Evolutionary conservation across 73 alveolate species (phyloP), one percentile per base, ranked within the genome.

Genomic region (Paraurostyla sp.): DNA sequence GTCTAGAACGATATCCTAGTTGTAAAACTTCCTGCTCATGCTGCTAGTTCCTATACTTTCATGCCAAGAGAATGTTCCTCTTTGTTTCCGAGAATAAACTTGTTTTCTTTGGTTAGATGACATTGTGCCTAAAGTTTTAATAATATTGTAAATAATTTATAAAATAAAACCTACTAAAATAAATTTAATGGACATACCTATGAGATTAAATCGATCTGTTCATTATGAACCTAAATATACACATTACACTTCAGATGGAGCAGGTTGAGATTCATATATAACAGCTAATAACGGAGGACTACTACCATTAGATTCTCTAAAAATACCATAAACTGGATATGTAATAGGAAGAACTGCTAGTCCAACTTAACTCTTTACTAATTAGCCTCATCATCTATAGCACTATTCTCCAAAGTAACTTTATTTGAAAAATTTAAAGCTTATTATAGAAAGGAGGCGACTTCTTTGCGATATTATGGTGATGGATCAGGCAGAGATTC

Each of bases 401-500:
- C 7, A 22, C 16, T 33, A 18, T 36, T 69, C 58, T 36, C 62
- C 84, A 33, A 38, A 32, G 58, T 69, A 69, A 9, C 18, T 38
- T 20, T 29, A 4, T 7, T 69, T 42, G 30, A 11, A 62, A 27
- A 22, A 7, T 27, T 6, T 23, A 6, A 27, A 9, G 9, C 29
- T 32, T 15, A 22, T 4, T 38, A 13, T 23, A 42, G 84, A 38
- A 76, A 76, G 32, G 76, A 76, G 30, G 80, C 88, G 11, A 48
- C 71, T 18, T 71, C 76, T 29, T 29, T 49, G 41, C 29, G 75
- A 27, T 83, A 83, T 46, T 68, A 63, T 41, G 92, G 87, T 15
- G 92, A 83, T 68, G 92, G 92, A 25, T 42, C 76, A 2, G 92
- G 92, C 22, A 65, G 92, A 46, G 92, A 83, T 36, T 23, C 87